Base-by-base conservation (phyloP, 345 rosid genomes). In the Bruguiera gymnorhiza region DNA sequence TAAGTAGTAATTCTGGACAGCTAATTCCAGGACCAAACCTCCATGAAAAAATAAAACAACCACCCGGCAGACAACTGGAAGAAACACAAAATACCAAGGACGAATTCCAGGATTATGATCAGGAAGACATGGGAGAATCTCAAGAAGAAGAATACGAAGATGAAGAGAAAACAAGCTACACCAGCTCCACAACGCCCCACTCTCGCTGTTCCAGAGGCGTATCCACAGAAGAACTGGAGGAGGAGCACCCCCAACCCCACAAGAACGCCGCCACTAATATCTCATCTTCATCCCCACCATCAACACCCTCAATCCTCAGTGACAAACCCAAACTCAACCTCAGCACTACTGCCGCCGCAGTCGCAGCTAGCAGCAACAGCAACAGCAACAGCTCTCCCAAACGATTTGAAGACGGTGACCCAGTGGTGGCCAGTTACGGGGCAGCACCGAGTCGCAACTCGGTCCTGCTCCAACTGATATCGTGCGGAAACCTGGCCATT, bases 161-260 rank as follows among this genome's bases (percentile, higher is more conserved):
- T n/a, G 97, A 93, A 59, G 92, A 85, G 80, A 89, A 93, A 75
- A 84, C 88, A 24, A 87, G 87, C 79, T 86, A 82, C 73, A 86
- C 97, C 15, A 84, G 89, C 73, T 91, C 98, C 58, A 89, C 97
- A 18, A 89, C 98, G 0, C 91, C 98, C 0, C 91, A 81, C 26
- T 93, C 98, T 74, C 93, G 86, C 58, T 88, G 90, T 74, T 92
- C 97, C 0, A 79, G 88, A 58, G 97, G 98, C 0, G 86, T 90
- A 13, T 87, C 92, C 6, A 90, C 97, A 0, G 93, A 93, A 19
- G 90, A 90, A 46, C 80, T 78, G 19, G 91, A 84, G 39, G 86
- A 86, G 5, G 19, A 43, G 9, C 10, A 7, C 50, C 75, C 69
- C 57, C 82, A 76, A 24, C 57, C 73, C 6, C 73, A 51, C 64